Base-by-base conservation (phyloP, 2,329 filamentous ascomycete genomes). In the Trichoderma pleuroti region DNA sequence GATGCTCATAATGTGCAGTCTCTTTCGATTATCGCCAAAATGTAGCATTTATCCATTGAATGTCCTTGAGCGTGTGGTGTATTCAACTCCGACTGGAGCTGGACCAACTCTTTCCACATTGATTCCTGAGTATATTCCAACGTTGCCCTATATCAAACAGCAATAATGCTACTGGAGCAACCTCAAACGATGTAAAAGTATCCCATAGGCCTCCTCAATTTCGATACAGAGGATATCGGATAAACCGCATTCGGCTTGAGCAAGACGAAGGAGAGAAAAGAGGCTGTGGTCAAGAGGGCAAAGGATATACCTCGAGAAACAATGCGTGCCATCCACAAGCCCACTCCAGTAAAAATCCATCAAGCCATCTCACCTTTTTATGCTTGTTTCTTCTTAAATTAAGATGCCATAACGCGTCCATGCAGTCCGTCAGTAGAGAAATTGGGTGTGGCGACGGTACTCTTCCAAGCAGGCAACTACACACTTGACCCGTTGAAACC, bases 311-410 rank as follows among this genome's bases (percentile, higher is more conserved):
- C 9, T 21, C 42, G 6, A 21, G 42, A 24, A 49, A 14, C 46
- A 46, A 21, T 0, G n/a, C 1, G 0, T 6, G 14, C 3, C 14
- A 5, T 21, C 7, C n/a, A 12, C 1, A 3, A 21, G 5, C 46
- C 42, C n/a, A 2, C 46, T 24, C 11, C n/a, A 21, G 3, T 24
- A 2, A 7, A 1, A 49, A 6, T 24, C 11, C 24, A 11, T 12
- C 5, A 49, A 49, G 10, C 18, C 1, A 42, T n/a, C 39, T 42
- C 3, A n/a, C 39, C 6, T 21, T n/a, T 46, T 36, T 14, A 10
- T 12, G 14, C 3, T n/a, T n/a, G 26, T 28, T n/a, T 4, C 3
- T 42, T 42, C 16, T 42, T 42, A 11, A 36, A 36, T n/a, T 8
- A n/a, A 46, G 18, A 12, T 49, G 4, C 7, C 46, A 24, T 6